Base-by-base conservation (phyloP, 495 filamentous ascomycete species). In the Immersiella caudata region DNA sequence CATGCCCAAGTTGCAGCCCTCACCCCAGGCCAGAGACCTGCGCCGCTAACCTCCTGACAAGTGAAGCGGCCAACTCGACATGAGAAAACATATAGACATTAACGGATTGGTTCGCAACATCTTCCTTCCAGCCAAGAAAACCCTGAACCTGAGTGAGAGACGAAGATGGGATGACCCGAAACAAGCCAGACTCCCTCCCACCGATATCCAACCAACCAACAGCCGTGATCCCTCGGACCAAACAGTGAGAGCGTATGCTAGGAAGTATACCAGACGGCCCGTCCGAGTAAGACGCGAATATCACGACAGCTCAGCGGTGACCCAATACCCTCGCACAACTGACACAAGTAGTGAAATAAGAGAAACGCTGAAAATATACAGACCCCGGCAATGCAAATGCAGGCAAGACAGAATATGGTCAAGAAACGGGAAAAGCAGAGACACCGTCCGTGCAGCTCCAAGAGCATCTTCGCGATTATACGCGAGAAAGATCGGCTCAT, bases 321-420 rank as follows among this genome's bases (percentile, higher is more conserved):
- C 40, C 40, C 40, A 46, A 46, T 46, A 46, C 49, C 61, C 8
- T 62, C 24, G 24, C 24, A 16, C 26, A 9, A 33, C 29, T 33
- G 29, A 33, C 4, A 33, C 29, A 33, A 8, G 20, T 12, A 33
- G 46, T 54, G 33, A 52, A 22, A 21, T 26, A 26, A 26, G 40
- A 18, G 20, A 54, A 40, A 67, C 51, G 18, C 65, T 49, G 18
- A 40, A 60, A 67, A 54, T 7, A 51, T 46, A 68, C 60, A 58
- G 55, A 62, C 60, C 66, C 57, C 27, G 67, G 58, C 40, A 71
- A 70, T 66, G 70, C 67, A 58, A 65, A 73, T 56, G 70, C 67
- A 24, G 68, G 64, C 1, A 60, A 77, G 2, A 33, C 62, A 51
- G 56, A 64, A 57, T 27, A 40, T 27, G 20, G 51, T 21, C 62